These are phyloP conservation scores for Aspergillus sp. DNA, from an alignment of 2,329 filamentous ascomycete genomes.

Conservation along the genomic window DNA sequence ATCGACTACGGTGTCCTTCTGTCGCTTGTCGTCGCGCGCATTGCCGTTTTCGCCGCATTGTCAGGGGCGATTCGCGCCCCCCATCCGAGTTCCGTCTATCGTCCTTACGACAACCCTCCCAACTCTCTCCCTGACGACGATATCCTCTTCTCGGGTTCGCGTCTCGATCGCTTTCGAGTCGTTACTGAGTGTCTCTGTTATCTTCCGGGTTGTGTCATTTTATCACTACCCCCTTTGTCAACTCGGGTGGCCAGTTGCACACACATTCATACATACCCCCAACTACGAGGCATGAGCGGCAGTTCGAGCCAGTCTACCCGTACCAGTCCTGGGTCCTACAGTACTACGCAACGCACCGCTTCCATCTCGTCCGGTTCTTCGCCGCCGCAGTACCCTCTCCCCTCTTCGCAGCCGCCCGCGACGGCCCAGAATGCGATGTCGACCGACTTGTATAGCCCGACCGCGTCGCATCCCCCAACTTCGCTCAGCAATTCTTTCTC, in stretches of 20 bases:
- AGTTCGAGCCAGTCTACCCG: constrained; percentile 35
- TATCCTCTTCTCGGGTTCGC: constrained; percentile 1
- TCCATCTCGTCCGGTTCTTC: constrained; percentile 34
- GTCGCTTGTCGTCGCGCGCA: constrained; percentile 2
- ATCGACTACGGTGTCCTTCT: not conserved
- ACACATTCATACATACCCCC: not conserved
- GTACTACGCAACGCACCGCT: constrained; percentile 31
- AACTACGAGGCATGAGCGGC: constrained; percentile 32
- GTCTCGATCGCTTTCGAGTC: not conserved
- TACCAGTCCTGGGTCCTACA: constrained; percentile 35
- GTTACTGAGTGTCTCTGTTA: too few species aligned
- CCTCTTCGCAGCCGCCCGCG: constrained; percentile 27
- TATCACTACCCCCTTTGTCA: constrained; percentile 4
- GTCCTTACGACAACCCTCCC: not conserved
- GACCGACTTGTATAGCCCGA: constrained; percentile 35
- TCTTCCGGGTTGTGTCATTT: too few species aligned
- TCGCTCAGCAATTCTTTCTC: constrained; percentile 29
- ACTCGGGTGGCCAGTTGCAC: not conserved
- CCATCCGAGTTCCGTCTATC: not conserved
- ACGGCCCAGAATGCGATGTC: constrained; percentile 37
- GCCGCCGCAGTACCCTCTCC: constrained; percentile 27
- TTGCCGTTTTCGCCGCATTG: constrained; percentile 1
- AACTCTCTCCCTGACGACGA: constrained; percentile 1
- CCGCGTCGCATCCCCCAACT: constrained; percentile 28
- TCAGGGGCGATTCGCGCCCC: constrained; percentile 1